Base-by-base conservation (phyloP, 441 rosid genomes). In the Croton setiger region DNA sequence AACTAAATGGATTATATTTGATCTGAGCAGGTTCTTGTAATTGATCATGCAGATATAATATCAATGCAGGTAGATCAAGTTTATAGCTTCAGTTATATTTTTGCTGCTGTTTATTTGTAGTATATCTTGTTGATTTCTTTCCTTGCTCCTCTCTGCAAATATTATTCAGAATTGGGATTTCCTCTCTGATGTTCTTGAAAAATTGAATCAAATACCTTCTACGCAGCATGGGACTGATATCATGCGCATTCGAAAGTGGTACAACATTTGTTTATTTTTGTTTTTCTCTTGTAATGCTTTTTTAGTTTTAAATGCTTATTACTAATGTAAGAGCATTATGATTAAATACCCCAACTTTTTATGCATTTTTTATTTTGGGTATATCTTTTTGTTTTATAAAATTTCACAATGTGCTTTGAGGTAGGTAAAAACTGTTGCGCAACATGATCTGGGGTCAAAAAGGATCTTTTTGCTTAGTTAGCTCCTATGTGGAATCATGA, bases 11-110 rank as follows among this genome's bases (percentile, higher is more conserved):
- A 44, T 43, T 35, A 63, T 76, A 67, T 69, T 68, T 75, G 70
- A 39, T 62, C 27, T 63, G 65, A 75, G 69, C 88, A 95, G 99
- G 89, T 95, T 78, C 86, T 90, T 78, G 79, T 95, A 70, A 81
- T 95, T 74, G 99, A 95, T 80, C 95, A 95, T 74, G 96, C 98
- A 13, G 98, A 95, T 78, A 85, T 95, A 57, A 90, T 95, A 75
- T 81, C 96, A 60, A 84, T 90, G 96, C 99, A 95, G 97, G 99
- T 92, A 81, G 39, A 65, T 63, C 69, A 39, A 60, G 45, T 76
- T 55, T 45, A 63, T 64, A 81, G 70, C 73, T 66, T 68, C 57
- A 52, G 31, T 52, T 52, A 0, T 18, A 18, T 48, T 27, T 48
- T 61, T 64, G 39, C 11, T 13, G 43, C 58, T 7, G 11, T 66